Percentiles rank a stretch among this genome's conserved stretches.
These are phyloP conservation scores for Pleurotus eryngii DNA, from an alignment of 768 basidiomycete genomes.

Conservation along the genomic window DNA sequence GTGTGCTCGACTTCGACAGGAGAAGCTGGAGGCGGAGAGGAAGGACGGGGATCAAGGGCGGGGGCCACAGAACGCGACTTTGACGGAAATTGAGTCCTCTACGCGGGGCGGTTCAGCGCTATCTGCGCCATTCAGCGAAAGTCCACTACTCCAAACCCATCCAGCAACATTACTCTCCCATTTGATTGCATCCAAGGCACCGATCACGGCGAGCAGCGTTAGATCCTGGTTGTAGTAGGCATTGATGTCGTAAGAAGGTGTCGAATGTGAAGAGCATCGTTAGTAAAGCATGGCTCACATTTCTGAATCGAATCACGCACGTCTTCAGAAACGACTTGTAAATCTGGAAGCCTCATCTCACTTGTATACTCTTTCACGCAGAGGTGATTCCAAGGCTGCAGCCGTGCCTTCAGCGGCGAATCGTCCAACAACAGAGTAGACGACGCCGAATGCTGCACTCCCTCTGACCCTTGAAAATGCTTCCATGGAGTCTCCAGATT, in stretches of 20 bases:
- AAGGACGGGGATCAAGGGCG: background rate
- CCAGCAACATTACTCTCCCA: constrained; percentile 60
- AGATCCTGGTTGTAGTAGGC: constrained; percentile 35
- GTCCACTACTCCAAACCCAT: constrained; percentile 60
- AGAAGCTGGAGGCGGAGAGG: too few relatives aligned
- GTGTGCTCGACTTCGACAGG: background rate
- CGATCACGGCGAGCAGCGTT: constrained; percentile 63
- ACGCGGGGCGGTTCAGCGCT: background rate
- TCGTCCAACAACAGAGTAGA: constrained; percentile 53
- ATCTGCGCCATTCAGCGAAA: background rate
- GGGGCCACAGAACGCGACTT: background rate
- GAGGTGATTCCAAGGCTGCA: constrained; percentile 82
- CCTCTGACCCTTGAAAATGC: background rate
- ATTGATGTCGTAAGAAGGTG: background rate
- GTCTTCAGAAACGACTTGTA: constrained; percentile 12
- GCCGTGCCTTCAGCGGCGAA: constrained; percentile 50
- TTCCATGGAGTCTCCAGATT: constrained; percentile 70
- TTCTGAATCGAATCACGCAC: too few relatives aligned
- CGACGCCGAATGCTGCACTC: constrained; percentile 34
- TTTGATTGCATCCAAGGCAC: constrained; percentile 59
- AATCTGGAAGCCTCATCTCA: constrained; percentile 32
- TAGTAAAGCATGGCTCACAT: too few relatives aligned
- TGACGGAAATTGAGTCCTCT: background rate
- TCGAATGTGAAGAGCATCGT: background rate
- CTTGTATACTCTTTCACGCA: constrained; percentile 68